Conservation (phyloP, 345 rosid genomes). For the Eucalyptus globulus region DNA sequence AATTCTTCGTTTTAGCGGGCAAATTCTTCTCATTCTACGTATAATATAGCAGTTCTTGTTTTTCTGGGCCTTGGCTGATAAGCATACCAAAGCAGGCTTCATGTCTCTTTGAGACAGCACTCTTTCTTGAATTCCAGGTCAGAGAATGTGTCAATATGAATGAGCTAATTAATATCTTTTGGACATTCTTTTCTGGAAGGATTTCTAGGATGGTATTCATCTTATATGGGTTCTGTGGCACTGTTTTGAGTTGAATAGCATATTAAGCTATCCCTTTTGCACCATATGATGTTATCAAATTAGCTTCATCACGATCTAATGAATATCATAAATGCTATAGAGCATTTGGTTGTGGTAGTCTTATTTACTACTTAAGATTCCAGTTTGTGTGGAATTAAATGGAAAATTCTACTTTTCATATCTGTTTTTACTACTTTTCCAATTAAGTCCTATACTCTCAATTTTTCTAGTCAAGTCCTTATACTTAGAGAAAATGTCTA, state of each 20-base stretch:
- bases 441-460: not conserved
- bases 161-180: not conserved
- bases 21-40: not conserved
- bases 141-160: not conserved
- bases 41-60: not conserved
- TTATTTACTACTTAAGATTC: not conserved
- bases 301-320: not conserved
- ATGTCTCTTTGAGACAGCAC: not conserved
- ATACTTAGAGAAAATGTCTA: not conserved
- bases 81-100: not conserved
- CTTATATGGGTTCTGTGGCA: not conserved
- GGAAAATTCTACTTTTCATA: not conserved
- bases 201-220: not conserved
- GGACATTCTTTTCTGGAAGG: not conserved
- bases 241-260: not conserved
- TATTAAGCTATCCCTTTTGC: not conserved
- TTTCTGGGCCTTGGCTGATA: not conserved
- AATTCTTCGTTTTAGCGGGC: not conserved
- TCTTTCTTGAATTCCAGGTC: not conserved
- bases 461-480: not conserved
- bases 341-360: not conserved
- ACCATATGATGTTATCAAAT: not conserved
- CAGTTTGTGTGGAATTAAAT: not conserved
- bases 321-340: not conserved
- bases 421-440: not conserved